Base-by-base conservation (phyloP, 352 stramenopile genomes). In the Phytophthora sp. region DNA sequence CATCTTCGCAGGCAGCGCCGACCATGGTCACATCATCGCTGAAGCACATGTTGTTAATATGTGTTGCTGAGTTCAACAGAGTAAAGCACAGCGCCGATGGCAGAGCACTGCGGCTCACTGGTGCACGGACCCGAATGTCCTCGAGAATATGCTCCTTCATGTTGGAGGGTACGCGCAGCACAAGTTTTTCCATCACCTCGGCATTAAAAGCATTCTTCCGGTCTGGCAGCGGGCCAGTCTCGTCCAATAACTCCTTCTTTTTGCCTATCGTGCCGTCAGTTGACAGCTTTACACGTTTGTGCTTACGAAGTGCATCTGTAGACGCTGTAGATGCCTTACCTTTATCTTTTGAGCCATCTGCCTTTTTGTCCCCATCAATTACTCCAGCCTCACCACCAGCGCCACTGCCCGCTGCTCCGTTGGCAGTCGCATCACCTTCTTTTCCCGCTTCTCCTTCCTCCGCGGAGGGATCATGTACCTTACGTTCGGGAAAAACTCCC, bases 21-120 rank as follows among this genome's bases (percentile, higher is more conserved):
- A 93, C 82, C 71, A 94, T 86, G 11, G 82, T 89, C 9, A 88
- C 84, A 30, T 91, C 81, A 39, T 90, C 76, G 33, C 82, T 94
- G 51, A 93, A 94, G 67, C 74, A 88, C 71, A 94, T 81, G 66
- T 93, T 91, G 71, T 89, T 94, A 44, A 93, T 74, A 41, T 93
- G 82, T 18, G 77, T 77, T 21, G 80, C 84, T n/a, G 87, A 80
- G 60, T 95, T 95, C 31, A 90, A 54, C 21, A 95, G 67, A 18
- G 87, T 92, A 61, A 92, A 94, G 59, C 85, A 93, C 45, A 95
- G 59, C 20, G 84, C 76, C 4, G 82, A 92, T 13, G 87, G 87
- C 24, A 94, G 47, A 4, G 59, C 68, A 30, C 67, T 73, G 36
- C 86, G 87, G 55, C 69, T 79, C 26, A 95, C 69, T 6, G 68